Evolutionary conservation across 2,329 filamentous ascomycete genomes (phyloP).

Genomic region (Emergomyces pasteurianus): DNA sequence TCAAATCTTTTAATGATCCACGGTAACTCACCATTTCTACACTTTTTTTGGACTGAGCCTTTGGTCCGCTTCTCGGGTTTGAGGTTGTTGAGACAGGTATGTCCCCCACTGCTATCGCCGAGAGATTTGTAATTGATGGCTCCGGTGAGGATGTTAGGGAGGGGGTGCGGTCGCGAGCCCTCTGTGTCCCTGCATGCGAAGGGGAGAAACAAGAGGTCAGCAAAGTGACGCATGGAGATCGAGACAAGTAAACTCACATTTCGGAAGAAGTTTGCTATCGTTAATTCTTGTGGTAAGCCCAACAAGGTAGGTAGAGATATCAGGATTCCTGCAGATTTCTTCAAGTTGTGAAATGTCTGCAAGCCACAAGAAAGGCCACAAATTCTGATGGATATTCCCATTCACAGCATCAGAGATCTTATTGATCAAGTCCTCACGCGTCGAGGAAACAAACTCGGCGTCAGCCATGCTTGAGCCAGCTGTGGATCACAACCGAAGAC

Average conservation of each 20-base stretch:
- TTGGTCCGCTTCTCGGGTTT: not conserved
- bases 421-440: conserved; percentile 1
- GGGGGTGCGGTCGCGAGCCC: conserved; percentile 2
- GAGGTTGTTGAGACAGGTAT: conserved; percentile 1
- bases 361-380: conserved; percentile 3
- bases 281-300: conserved; percentile 1
- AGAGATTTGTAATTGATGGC: conserved; percentile 3
- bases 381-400: not conserved
- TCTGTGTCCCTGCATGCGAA: conserved; percentile 1
- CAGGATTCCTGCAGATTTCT: not conserved
- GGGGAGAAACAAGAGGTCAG: not conserved
- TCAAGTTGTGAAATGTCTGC: conserved; percentile 1
- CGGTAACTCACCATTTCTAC: conserved; percentile 1
- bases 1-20: conserved; percentile 2
- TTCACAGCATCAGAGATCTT: conserved; percentile 1
- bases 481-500: not conserved
- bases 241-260: not conserved
- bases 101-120: not conserved
- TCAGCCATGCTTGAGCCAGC: conserved; percentile 1
- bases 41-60: not conserved
- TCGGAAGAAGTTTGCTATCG: not conserved
- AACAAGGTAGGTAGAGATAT: not conserved
- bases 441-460: not conserved
- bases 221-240: not conserved
- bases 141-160: not conserved